phyloP scores from a whole-genome alignment of 176 grass and related monocot species.

The Avena insularis region DNA sequence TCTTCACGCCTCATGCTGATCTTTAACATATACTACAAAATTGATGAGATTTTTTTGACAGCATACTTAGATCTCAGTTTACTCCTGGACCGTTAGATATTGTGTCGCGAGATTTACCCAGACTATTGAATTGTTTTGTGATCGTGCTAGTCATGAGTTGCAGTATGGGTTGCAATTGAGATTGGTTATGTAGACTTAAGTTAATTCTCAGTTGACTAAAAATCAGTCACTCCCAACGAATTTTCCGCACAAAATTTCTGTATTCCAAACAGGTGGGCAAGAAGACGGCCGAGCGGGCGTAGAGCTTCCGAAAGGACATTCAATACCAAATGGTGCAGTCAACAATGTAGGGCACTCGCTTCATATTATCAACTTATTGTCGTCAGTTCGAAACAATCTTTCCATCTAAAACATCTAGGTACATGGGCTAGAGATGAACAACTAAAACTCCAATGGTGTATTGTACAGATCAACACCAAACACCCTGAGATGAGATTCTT shows the following conservation, averaged over 20 bases:
- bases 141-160: too few relatives aligned
- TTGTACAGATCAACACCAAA: slow-evolving; percentile 46
- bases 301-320: not conserved
- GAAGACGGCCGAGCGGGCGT: not conserved
- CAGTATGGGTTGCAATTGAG: too few relatives aligned
- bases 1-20: not conserved
- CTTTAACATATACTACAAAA: not conserved
- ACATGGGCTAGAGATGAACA: slow-evolving; percentile 34
- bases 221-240: not conserved
- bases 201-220: too few relatives aligned
- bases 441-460: slow-evolving; percentile 9
- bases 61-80: too few relatives aligned
- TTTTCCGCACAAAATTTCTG: not conserved
- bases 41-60: not conserved
- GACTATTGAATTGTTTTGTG: too few relatives aligned
- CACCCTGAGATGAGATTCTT: slow-evolving; percentile 8
- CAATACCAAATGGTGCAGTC: not conserved
- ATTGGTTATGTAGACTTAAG: too few relatives aligned
- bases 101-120: too few relatives aligned
- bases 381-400: slow-evolving; percentile 18
- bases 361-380: slow-evolving; percentile 25
- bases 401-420: slow-evolving; percentile 44
- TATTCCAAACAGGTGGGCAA: not conserved
- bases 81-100: too few relatives aligned
- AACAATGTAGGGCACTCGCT: not conserved